Evolutionary conservation across 495 filamentous ascomycete species (phyloP), one percentile per base, ranked within the genome.

Genomic region (Aspergillus coremiiformis): DNA sequence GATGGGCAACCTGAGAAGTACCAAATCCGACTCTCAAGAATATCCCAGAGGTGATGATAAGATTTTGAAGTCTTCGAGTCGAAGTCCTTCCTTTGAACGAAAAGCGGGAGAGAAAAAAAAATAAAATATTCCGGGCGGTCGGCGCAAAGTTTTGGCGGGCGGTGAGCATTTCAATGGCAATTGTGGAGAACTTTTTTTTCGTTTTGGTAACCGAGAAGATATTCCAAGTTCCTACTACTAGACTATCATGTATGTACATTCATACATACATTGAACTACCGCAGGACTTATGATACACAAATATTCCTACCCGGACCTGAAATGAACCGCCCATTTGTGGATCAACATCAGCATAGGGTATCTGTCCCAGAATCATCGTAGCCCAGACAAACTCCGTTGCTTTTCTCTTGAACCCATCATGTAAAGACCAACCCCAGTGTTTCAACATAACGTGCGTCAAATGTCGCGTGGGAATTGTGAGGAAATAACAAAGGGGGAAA

Each of bases 81-180:
- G 60, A 64, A 62, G 61, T 62, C 60, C 22, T 17, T 15, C 26
- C 26, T n/a, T n/a, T n/a, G n/a, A n/a, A n/a, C n/a, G n/a, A n/a
- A n/a, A n/a, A n/a, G n/a, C n/a, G n/a, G 29, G 21, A 50, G 49
- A 50, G 52, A 57, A 61, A 61, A 64, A 57, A 59, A 61, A 61
- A 53, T 55, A 52, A 39, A 51, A 39, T 51, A 39, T 51, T 47
- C 26, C 39, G 56, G 57, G 61, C 57, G 57, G 57, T 59, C 47
- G 57, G 51, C 43, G 48, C 54, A 57, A 54, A 61, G 50, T 72
- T 72, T 67, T 70, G 66, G 66, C 65, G 51, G 69, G 67, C 67
- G 67, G 69, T 61, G 58, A 56, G 30, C 32, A 4, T 15, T 20
- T 11, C 27, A 56, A 62, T 63, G n/a, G n/a, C n/a, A n/a, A n/a